Base-by-base conservation (phyloP, 2,329 filamentous ascomycete species). In the Cercospora sojina region DNA sequence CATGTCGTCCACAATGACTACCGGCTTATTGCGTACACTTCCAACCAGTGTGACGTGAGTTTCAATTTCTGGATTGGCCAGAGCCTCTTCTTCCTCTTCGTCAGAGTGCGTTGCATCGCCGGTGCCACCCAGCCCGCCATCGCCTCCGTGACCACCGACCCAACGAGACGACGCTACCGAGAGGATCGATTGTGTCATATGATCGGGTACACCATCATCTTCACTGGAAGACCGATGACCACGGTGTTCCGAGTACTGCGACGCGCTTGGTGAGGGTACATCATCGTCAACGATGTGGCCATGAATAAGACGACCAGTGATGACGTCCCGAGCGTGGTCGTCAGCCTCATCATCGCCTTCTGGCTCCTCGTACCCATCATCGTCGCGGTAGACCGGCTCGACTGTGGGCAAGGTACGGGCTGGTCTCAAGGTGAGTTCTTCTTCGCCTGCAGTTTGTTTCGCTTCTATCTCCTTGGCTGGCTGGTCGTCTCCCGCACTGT, bases 1-100 rank as follows among this genome's bases (percentile, higher is more conserved):
- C 91, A 99, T 98, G 78, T 99, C 95, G 78, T 99, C 95, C 59
- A 99, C 91, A 68, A 99, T 93, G 77, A 99, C 90, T 62, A 98
- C 95, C 0, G 92, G 90, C 66, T 92, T 88, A 76, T 92, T 88
- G 76, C 89, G 90, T 67, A 99, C 95, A 74, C 98, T 92, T 67
- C 95, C 95, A 13, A 99, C 95, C n/a, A 99, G 84, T 0, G 95
- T 99, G 74, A 99, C 96, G 83, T 94, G 97, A 76, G 93, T 93
- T 81, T 99, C 95, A 23, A 94, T 84, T 67, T 90, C 89, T 10
- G 90, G 88, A 72, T 94, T 88, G 73, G 90, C 87, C 61, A 94
- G 87, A n/a, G 89, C 88, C 72, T 96, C 92, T 74, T 99, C 95
- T 79, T 98, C 95, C 68, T 97, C 94, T 71, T 97, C 95, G 12